Conservation (phyloP, 768 basidiomycete genomes). For the Lactifluus subvellereus region DNA sequence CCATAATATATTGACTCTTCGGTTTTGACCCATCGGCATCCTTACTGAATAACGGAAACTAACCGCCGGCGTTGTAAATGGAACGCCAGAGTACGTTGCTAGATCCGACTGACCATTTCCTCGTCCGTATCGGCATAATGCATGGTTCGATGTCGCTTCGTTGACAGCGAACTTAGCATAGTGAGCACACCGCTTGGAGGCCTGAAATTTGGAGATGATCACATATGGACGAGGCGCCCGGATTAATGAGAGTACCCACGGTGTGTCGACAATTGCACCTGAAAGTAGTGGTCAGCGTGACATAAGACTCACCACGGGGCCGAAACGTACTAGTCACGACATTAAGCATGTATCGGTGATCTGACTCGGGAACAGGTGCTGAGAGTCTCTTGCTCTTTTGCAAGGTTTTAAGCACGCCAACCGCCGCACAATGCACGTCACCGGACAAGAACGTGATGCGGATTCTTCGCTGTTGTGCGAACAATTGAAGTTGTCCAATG, state of each 20-base stretch:
- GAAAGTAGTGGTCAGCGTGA: slow-evolving; percentile 11
- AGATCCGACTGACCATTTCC: slow-evolving; percentile 51
- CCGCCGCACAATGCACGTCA: slow-evolving; percentile 90
- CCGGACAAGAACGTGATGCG: slow-evolving; percentile 87
- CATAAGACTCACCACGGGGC: background rate
- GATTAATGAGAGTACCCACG: slow-evolving; percentile 43
- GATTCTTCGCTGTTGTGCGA: slow-evolving; percentile 55
- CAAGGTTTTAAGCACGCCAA: slow-evolving; percentile 70
- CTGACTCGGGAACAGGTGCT: slow-evolving; percentile 48
- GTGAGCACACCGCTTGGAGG: slow-evolving; percentile 69
- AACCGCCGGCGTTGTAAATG: background rate
- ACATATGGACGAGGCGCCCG: background rate
- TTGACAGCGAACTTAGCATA: slow-evolving; percentile 75
- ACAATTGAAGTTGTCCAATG: slow-evolving; percentile 68
- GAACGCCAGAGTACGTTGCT: background rate
- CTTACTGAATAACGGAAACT: slow-evolving; percentile 71
- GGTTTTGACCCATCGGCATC: slow-evolving; percentile 74
- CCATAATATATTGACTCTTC: slow-evolving; percentile 81
- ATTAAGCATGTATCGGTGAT: slow-evolving; percentile 89
- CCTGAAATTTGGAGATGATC: slow-evolving; percentile 20
- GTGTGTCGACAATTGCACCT: slow-evolving; percentile 96
- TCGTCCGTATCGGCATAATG: slow-evolving; percentile 83
- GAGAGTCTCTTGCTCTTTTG: slow-evolving; percentile 42
- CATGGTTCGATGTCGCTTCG: slow-evolving; percentile 81
- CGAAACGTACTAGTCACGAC: slow-evolving; percentile 61